Evolutionary conservation across 2,329 filamentous ascomycete species (phyloP), one percentile per base, ranked within the genome.

Genomic region (Diaporthe velutina): DNA sequence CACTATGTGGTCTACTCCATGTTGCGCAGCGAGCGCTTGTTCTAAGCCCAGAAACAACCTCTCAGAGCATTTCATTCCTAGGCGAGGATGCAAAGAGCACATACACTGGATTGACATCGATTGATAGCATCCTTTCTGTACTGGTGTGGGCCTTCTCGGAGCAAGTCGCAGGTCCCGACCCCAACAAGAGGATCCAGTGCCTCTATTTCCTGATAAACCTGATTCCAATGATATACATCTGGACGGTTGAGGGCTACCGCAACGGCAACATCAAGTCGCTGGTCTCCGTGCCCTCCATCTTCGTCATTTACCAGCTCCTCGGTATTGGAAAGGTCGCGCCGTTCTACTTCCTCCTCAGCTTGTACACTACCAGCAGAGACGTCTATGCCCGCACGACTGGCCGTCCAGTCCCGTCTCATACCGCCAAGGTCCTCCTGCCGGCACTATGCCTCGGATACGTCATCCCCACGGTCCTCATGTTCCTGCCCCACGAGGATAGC

Each of bases 391-490:
- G 74, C 35, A 68, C 68, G 7, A 48, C 60, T 5, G 67, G 45
- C 4, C 75, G 75, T 5, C 22, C 57, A 22, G 55, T 76, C 8
- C 68, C 66, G 4, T 22, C 50, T 15, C 35, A 50, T 28, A 19
- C 50, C 45, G 75, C 75, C 28, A 68, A 50, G 25, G 67, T 54
- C n/a, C 17, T 78, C 28, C 68, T 78, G 6, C 45, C 70, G n/a
- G 70, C 76, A 2, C 13, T 67, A 2, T 30, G 74, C 15, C 7
- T 77, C 25, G 76, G 71, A 66, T 78, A 73, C 58, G 54, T 50
- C 50, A 61, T 78, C 30, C 77, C 77, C 7, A 76, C 77, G 0
- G 28, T 52, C 1, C 73, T 78, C 13, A 76, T 78, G 76, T 76
- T 75, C 22, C 9, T 38, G 12, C 61, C 42, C 28, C 61, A 67